Percentiles rank a stretch among this genome's conserved stretches.
phyloP scores from a whole-genome alignment of 108 stramenopile species.

The Cyclotella cryptica region DNA sequence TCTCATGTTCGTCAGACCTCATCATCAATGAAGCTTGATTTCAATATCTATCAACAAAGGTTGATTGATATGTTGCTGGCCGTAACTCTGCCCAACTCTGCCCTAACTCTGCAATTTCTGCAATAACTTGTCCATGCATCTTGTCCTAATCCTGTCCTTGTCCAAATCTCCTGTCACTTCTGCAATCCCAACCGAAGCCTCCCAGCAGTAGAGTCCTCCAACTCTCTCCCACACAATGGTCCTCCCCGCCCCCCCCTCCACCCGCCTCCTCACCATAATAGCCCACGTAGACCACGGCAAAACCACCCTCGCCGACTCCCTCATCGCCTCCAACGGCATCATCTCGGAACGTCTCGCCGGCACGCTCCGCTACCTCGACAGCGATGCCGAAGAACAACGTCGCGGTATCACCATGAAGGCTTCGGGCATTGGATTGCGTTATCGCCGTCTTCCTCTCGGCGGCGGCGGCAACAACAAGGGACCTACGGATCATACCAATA shows the following conservation, averaged over 20 bases:
- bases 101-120: no score
- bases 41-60: no score
- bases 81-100: neutral
- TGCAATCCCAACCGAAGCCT: no score
- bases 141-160: no score
- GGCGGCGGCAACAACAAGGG: constrained; percentile 8
- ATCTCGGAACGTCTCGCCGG: constrained; percentile 88
- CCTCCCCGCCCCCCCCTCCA: constrained; percentile 70
- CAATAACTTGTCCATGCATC: no score
- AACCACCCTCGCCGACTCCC: constrained; percentile 96
- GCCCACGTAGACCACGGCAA: constrained; percentile 99
- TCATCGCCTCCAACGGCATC: constrained; percentile 90
- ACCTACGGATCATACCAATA: constrained; percentile 45
- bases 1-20: no score
- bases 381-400: constrained; percentile 92
- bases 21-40: no score
- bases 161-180: no score
- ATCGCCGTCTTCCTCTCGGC: constrained; percentile 50
- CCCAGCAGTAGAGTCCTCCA: no score
- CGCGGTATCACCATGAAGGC: constrained; percentile 98
- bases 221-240: neutral
- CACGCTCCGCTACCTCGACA: constrained; percentile 86
- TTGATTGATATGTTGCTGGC: no score
- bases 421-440: constrained; percentile 89
- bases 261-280: constrained; percentile 96